A percentile compares a stretch with the other conserved stretches of the same genome.
Conservation (phyloP, 208 protist genomes). For the Phytomonas sp. region DNA sequence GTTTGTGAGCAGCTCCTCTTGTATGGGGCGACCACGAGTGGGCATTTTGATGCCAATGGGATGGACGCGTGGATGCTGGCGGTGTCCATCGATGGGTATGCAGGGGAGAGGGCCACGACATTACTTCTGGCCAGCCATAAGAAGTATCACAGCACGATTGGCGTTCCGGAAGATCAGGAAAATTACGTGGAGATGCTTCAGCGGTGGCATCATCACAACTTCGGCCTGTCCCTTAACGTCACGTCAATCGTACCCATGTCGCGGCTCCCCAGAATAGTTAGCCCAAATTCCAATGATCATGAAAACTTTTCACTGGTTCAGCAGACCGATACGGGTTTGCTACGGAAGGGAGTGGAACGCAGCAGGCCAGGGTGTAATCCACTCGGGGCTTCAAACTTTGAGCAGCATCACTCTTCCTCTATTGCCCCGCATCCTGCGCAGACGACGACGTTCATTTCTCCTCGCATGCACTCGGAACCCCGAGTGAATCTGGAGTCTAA, state of each 20-base stretch:
- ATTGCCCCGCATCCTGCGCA: no score
- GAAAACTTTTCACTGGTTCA: neutral
- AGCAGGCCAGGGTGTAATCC: neutral
- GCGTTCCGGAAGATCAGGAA: neutral
- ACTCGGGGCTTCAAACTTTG: neutral
- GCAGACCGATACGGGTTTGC: neutral
- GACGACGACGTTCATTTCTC: neutral
- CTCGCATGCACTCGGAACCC: neutral
- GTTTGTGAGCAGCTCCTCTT: conserved; percentile 34
- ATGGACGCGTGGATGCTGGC: conserved; percentile 72
- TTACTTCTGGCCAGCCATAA: neutral
- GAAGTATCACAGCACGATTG: neutral
- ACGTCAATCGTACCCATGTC: neutral
- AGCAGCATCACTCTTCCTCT: neutral
- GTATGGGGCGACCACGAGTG: conserved; percentile 42
- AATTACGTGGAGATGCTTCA: neutral
- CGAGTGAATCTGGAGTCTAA: neutral
- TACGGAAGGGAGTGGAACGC: neutral
- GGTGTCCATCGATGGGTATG: conserved; percentile 15
- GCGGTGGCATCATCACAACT: neutral
- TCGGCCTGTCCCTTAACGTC: neutral
- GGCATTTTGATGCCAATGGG: conserved; percentile 47
- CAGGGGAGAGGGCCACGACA: neutral
- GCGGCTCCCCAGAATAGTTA: neutral
- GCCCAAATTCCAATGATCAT: neutral